Percentiles rank a stretch among this genome's conserved stretches.
These are phyloP conservation scores for Suillus placidus DNA, from an alignment of 768 basidiomycete genomes.

Conservation along the genomic window DNA sequence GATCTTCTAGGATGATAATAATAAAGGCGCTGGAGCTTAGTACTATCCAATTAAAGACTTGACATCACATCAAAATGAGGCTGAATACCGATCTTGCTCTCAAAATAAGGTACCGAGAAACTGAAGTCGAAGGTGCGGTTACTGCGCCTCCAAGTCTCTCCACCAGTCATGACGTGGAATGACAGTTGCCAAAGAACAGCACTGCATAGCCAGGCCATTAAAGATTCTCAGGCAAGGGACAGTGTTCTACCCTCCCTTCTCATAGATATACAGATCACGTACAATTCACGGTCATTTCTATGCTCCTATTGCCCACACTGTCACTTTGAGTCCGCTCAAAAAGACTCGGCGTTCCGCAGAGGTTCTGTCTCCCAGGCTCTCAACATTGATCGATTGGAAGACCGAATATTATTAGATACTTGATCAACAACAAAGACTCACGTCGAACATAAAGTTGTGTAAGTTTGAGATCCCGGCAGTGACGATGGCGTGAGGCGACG, in stretches of 20 bases:
- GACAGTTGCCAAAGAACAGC: constrained; percentile 14
- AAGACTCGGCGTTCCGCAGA: constrained; percentile 15
- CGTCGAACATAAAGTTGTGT: constrained; percentile 21
- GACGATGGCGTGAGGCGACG: constrained; percentile 10
- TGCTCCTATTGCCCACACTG: constrained; percentile 16
- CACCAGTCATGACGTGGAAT: constrained; percentile 16
- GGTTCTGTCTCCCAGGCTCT: constrained; percentile 30
- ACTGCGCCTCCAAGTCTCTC: constrained; percentile 13
- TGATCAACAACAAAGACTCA: constrained; percentile 24
- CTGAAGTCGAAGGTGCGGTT: constrained; percentile 20
- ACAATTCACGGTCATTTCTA: constrained; percentile 17
- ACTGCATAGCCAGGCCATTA: neutral
- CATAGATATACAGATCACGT: constrained; percentile 30
- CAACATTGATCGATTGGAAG: constrained; percentile 17
- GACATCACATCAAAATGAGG: constrained; percentile 23
- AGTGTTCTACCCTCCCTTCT: constrained; percentile 15
- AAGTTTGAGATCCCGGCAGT: constrained; percentile 19
- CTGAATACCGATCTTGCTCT: constrained; percentile 22
- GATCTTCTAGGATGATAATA: constrained; percentile 10
- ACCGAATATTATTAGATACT: constrained; percentile 15
- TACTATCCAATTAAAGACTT: constrained; percentile 21
- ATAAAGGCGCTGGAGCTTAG: constrained; percentile 12
- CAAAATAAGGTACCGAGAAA: constrained; percentile 21
- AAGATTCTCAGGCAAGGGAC: constrained; percentile 30
- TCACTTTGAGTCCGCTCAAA: constrained; percentile 13